Evolutionary conservation across 139 green algal species (phyloP).

Genomic region (Yamagishiella unicocca): DNA sequence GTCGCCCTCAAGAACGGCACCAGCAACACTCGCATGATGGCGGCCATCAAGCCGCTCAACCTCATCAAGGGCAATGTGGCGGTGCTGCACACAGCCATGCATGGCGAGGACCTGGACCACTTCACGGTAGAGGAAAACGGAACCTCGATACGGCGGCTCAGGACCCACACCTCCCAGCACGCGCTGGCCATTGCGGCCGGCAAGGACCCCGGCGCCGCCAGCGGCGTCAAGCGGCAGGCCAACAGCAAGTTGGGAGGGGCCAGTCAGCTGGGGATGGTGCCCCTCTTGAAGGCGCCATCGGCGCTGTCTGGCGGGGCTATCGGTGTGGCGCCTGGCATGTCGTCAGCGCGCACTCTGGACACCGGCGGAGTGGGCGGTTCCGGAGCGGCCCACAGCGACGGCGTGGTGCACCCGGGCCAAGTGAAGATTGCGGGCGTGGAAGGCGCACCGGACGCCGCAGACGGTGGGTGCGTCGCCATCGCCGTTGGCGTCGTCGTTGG

Average conservation of each 20-base stretch:
- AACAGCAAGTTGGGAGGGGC: neutral
- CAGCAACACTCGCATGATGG: conserved; percentile 20
- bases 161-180: neutral
- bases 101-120: conserved; percentile 27
- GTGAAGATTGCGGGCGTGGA: too few species aligned
- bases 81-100: conserved; percentile 31
- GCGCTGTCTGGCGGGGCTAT: neutral
- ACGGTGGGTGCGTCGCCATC: too few species aligned
- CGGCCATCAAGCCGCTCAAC: conserved; percentile 42
- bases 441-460: too few species aligned
- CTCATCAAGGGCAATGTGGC: conserved; percentile 27
- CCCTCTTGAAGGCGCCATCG: neutral
- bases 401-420: too few species aligned
- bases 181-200: neutral
- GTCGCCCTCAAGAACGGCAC: conserved; percentile 53
- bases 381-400: too few species aligned
- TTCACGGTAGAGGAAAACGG: neutral
- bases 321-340: neutral
- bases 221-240: neutral
- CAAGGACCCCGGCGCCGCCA: neutral
- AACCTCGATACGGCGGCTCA: neutral
- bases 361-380: neutral
- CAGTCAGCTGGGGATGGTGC: too few species aligned
- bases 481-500: too few species aligned
- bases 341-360: neutral